Conservation (phyloP, 2,329 filamentous ascomycete genomes). For the Fusarium nodosum region DNA sequence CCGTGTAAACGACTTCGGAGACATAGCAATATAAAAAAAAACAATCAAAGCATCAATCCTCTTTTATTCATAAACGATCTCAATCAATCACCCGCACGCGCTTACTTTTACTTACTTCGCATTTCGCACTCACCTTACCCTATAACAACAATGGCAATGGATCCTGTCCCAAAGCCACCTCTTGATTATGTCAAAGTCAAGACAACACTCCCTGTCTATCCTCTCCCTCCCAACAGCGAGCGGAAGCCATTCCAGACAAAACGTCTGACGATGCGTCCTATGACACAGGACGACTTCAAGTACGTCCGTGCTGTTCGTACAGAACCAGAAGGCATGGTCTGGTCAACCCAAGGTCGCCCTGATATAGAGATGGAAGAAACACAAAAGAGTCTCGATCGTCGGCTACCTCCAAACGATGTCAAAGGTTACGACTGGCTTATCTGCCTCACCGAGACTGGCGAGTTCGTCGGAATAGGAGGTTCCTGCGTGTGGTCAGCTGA, state of each 20-base stretch:
- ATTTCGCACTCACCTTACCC: constrained; percentile 12
- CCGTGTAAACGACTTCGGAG: constrained; percentile 9
- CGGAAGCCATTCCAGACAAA: constrained; percentile 62
- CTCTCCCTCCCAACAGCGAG: constrained; percentile 57
- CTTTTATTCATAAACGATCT: not conserved
- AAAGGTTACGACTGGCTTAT: constrained; percentile 71
- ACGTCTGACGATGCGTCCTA: constrained; percentile 68
- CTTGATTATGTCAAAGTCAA: constrained; percentile 59
- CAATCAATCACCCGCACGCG: not conserved
- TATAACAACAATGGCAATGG: constrained; percentile 35
- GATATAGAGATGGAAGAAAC: constrained; percentile 63
- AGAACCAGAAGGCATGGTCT: constrained; percentile 73
- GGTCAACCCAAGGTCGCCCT: constrained; percentile 60
- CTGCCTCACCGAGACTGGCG: constrained; percentile 60
- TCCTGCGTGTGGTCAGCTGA: constrained; percentile 54
- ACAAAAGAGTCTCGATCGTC: constrained; percentile 55
- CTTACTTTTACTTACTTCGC: not conserved
- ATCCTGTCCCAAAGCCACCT: constrained; percentile 28
- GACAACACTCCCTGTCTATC: constrained; percentile 61
- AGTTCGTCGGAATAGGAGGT: constrained; percentile 66
- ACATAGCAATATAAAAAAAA: not conserved
- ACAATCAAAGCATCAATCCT: not conserved
- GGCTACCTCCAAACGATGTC: constrained; percentile 64
- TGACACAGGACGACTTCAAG: constrained; percentile 63
- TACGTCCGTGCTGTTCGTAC: constrained; percentile 66